Conservation (phyloP, 208 protist species). For the Trypanosoma conorhini region DNA sequence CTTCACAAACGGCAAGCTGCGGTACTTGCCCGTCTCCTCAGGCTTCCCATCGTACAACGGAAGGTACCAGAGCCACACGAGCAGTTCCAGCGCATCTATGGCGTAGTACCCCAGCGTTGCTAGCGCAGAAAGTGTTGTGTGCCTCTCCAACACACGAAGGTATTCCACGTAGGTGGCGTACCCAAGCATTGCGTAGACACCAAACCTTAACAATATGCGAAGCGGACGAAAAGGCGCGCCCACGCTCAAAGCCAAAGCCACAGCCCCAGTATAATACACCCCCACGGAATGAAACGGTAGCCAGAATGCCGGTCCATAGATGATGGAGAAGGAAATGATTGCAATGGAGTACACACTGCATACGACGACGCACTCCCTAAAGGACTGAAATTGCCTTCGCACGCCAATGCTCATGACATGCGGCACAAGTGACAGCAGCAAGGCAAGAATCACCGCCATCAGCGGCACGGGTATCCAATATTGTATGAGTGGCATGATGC, state of each 20-base stretch:
- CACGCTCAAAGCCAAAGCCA: constrained; percentile 27
- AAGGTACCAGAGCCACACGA: constrained; percentile 60
- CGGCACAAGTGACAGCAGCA: constrained; percentile 62
- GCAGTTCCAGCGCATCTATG: constrained; percentile 41
- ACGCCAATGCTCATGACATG: constrained; percentile 53
- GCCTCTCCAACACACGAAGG: constrained; percentile 17
- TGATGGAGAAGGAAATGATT: constrained; percentile 20
- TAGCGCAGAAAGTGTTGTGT: constrained; percentile 1
- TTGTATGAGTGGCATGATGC: constrained; percentile 37
- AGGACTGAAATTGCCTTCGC: constrained; percentile 30
- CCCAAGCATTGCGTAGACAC: constrained; percentile 52
- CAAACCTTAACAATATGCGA: constrained; percentile 40
- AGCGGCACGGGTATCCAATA: constrained; percentile 37
- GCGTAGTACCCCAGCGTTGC: constrained; percentile 20
- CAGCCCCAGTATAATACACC: constrained; percentile 31
- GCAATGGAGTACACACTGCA: constrained; percentile 57
- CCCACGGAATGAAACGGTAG: constrained; percentile 49
- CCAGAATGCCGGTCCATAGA: constrained; percentile 38
- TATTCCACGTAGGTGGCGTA: constrained; percentile 56
- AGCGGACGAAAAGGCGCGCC: constrained; percentile 40
- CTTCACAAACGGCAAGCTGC: constrained; percentile 44
- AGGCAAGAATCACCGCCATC: constrained; percentile 24
- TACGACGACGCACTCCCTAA: constrained; percentile 50
- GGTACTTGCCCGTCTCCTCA: constrained; percentile 54
- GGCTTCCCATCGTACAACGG: constrained; percentile 62